Percentiles rank a stretch among this genome's conserved stretches.
phyloP scores from a whole-genome alignment of 2,329 filamentous ascomycete species.

The Paracorniculantispora psalliotae region DNA sequence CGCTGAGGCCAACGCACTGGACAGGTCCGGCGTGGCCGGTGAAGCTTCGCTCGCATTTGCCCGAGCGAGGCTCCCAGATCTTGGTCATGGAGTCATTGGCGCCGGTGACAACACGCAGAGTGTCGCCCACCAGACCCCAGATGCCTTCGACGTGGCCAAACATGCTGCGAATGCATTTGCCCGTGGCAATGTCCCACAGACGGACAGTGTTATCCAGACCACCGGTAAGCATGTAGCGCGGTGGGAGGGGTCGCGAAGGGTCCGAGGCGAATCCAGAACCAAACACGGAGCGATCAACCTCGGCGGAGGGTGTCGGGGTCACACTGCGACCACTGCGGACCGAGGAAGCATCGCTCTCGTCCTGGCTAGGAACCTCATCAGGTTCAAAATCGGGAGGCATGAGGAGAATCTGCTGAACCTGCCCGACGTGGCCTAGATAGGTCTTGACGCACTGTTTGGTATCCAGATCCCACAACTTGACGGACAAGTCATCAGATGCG shows the following conservation, averaged over 20 bases:
- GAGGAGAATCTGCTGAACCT: constrained; percentile 85
- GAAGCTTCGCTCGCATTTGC: constrained; percentile 87
- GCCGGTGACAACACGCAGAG: constrained; percentile 79
- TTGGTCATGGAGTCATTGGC: constrained; percentile 95
- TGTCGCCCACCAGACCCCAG: constrained; percentile 88
- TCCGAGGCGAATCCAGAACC: constrained; percentile 59
- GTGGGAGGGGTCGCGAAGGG: constrained; percentile 63
- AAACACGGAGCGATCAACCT: constrained; percentile 50
- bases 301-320: constrained; percentile 30
- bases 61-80: constrained; percentile 84
- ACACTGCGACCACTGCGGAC: constrained; percentile 43
- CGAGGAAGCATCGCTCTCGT: constrained; percentile 51
- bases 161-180: constrained; percentile 81
- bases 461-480: constrained; percentile 91
- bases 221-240: constrained; percentile 88
- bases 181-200: constrained; percentile 82
- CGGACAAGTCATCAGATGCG: constrained; percentile 86
- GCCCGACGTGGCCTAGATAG: constrained; percentile 87
- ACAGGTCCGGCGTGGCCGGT: constrained; percentile 87
- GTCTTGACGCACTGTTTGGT: constrained; percentile 69
- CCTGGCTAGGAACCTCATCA: constrained; percentile 55
- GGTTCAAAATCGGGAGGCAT: constrained; percentile 86
- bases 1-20: constrained; percentile 87
- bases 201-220: constrained; percentile 88
- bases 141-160: constrained; percentile 96